Percentiles rank a stretch among this genome's conserved stretches.
Evolutionary conservation across 1,284 basidiomycete genomes (phyloP).

Genomic region (Pseudozyma thailandica): DNA sequence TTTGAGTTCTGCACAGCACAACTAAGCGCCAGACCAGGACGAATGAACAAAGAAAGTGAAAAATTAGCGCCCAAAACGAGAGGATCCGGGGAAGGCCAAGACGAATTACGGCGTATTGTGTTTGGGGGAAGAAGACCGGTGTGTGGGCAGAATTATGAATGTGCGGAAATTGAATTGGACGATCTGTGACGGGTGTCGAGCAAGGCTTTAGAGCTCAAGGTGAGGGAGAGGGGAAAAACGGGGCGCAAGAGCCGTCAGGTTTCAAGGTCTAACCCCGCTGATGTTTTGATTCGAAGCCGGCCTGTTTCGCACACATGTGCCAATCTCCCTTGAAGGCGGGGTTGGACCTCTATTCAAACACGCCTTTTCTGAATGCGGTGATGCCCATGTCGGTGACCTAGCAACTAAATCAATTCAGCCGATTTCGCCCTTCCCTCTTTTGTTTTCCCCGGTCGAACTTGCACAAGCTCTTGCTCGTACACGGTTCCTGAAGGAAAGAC

Average conservation of each 20-base stretch:
- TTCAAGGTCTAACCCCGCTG: background rate
- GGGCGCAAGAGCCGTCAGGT: background rate
- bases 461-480: background rate
- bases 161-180: conserved; percentile 20
- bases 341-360: background rate
- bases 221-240: conserved; percentile 5
- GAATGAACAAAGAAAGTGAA: too few species aligned
- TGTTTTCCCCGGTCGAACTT: background rate
- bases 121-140: conserved; percentile 1
- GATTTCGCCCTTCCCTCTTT: conserved; percentile 1
- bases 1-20: too few species aligned
- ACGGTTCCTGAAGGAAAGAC: too few species aligned
- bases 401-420: background rate
- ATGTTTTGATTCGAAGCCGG: conserved; percentile 4
- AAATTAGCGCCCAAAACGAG: background rate
- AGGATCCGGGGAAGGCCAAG: background rate
- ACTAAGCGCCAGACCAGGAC: too few species aligned
- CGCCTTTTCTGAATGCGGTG: background rate
- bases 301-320: conserved; percentile 4
- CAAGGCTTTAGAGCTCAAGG: conserved; percentile 8
- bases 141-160: background rate
- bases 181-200: conserved; percentile 29
- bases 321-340: conserved; percentile 1
- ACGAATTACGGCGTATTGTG: conserved; percentile 5
- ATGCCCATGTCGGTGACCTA: conserved; percentile 7